Evolutionary conservation across 1,139 yeast genomes (phyloP), one percentile per base, ranked within the genome.

Genomic region (Protomyces arabidopsidicola): DNA sequence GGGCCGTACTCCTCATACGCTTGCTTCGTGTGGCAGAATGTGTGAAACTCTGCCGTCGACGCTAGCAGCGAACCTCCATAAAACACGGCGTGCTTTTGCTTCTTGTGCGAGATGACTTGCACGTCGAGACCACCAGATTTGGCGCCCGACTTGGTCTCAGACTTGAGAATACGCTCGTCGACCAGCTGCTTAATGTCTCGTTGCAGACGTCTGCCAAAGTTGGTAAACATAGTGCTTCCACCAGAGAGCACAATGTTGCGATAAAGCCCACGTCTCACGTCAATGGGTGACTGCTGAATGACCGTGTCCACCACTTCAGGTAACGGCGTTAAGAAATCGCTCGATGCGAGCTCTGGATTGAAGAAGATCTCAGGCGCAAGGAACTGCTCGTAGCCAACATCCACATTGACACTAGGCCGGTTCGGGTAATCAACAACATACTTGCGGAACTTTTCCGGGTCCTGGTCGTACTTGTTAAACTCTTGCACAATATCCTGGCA

Each of bases 1-100:
- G 98, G 98, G 35, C 99, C 99, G 74, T 87, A 87, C 78, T 95
- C 99, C 72, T 93, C 98, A 76, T 95, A 95, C 74, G 93, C 98
- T 74, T 87, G 87, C 79, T 93, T 95, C 57, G 98, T 91, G 79
- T 91, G 95, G 75, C 98, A 93, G 77, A 90, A 90, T 75, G 96
- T 86, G 78, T 88, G 90, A 79, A 93, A 93, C 76, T 93, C 98
- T 16, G 96, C 67, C 20, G 99, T 95, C 77, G 91, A 98, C 1
- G 99, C 98, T 74, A 95, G 82, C 71, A 95, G 80, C 22, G 97
- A 88, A 68, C 98, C 99, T 70, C 99, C 99, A 75, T 91, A 95
- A 98, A 98, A 95, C 66, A 95, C 99, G 8, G 99, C 99, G 73
- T 93, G 90, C 74, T 97, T 84, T 79, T 95, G 99, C 77, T 95